These are phyloP conservation scores for Tephrocybe sp. DNA, from an alignment of 768 basidiomycete species.

Conservation along the genomic window DNA sequence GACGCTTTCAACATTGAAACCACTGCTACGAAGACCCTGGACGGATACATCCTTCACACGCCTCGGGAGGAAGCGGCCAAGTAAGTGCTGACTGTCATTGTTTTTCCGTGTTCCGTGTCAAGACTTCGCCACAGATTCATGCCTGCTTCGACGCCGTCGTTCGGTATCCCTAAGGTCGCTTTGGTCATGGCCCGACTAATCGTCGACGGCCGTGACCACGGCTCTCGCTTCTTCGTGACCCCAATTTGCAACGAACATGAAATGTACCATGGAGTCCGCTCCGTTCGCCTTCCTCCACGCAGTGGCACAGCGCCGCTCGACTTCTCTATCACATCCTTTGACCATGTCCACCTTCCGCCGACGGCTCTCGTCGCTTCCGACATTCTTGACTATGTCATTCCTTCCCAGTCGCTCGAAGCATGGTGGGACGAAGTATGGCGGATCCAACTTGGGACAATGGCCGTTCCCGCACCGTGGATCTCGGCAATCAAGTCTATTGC, in stretches of 20 bases:
- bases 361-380: slow-evolving; percentile 51
- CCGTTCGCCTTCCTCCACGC: slow-evolving; percentile 49
- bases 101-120: slow-evolving; percentile 1
- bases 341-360: slow-evolving; percentile 50
- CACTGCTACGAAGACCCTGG: slow-evolving; percentile 48
- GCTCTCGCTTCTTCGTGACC: slow-evolving; percentile 54
- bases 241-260: slow-evolving; percentile 52
- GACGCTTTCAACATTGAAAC: slow-evolving; percentile 64
- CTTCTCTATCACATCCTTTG: slow-evolving; percentile 56
- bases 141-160: slow-evolving; percentile 55
- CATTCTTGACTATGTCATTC: slow-evolving; percentile 37
- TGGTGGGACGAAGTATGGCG: slow-evolving; percentile 61
- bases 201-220: slow-evolving; percentile 48
- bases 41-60: slow-evolving; percentile 56
- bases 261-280: slow-evolving; percentile 54
- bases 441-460: slow-evolving; percentile 53
- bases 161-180: slow-evolving; percentile 54
- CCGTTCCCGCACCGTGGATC: slow-evolving; percentile 49
- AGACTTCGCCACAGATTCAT: slow-evolving; percentile 44
- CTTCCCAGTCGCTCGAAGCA: slow-evolving; percentile 41
- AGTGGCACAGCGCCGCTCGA: slow-evolving; percentile 56
- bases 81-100: slow-evolving; percentile 30
- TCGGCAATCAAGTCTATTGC: slow-evolving; percentile 53
- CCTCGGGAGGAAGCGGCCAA: slow-evolving; percentile 60
- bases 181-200: slow-evolving; percentile 58